These are phyloP conservation scores for Hippophae gyantsensis DNA, from an alignment of 306 rosid species.

Conservation along the genomic window DNA sequence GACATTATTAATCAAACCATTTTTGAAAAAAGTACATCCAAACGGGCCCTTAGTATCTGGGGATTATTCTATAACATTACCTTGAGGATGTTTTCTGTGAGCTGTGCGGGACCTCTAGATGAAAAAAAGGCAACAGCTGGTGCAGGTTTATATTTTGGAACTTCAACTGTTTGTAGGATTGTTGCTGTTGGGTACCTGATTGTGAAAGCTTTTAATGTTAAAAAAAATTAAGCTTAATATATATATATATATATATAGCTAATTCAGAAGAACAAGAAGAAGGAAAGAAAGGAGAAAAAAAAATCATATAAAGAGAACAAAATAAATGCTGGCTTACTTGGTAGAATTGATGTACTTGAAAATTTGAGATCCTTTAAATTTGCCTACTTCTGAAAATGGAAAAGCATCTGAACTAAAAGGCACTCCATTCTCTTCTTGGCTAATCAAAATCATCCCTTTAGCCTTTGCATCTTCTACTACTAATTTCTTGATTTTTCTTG, in stretches of 20 bases:
- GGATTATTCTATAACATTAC: conserved; percentile 19
- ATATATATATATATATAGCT: too few species aligned
- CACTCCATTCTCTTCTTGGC: conserved; percentile 35
- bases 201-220: neutral
- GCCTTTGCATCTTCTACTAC: conserved; percentile 80
- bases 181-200: conserved; percentile 65
- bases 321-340: conserved; percentile 38
- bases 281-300: neutral
- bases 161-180: conserved; percentile 57
- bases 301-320: neutral
- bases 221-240: neutral
- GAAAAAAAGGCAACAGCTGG: conserved; percentile 83
- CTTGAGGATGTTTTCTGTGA: conserved; percentile 87
- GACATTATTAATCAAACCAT: neutral
- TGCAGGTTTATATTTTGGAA: conserved; percentile 45
- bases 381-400: conserved; percentile 56
- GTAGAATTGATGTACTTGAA: conserved; percentile 65
- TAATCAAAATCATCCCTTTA: conserved; percentile 56
- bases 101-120: conserved; percentile 77
- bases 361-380: conserved; percentile 56
- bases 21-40: neutral
- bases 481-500: conserved; percentile 62
- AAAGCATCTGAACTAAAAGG: conserved; percentile 68
- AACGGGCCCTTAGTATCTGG: neutral
- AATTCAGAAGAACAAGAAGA: neutral